phyloP scores from a whole-genome alignment of 352 stramenopile genomes.

The Pythium phragmitis region DNA sequence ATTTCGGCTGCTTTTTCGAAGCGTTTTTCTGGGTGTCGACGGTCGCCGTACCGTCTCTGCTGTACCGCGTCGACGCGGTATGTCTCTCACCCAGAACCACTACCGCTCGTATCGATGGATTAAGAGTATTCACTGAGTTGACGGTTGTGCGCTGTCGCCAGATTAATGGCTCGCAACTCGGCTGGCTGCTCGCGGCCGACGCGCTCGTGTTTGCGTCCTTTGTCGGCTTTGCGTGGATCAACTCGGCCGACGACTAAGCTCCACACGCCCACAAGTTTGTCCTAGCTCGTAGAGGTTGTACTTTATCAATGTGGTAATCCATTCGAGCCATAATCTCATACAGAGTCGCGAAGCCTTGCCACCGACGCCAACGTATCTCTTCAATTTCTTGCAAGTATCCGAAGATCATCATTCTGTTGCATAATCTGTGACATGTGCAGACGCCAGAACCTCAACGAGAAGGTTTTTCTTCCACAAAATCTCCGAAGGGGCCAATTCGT shows the following conservation, averaged over 20 bases:
- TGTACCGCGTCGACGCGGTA: slow-evolving; percentile 67
- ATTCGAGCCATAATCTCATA: too few relatives aligned
- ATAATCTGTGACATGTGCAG: slow-evolving; percentile 14
- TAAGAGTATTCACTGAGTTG: too few relatives aligned
- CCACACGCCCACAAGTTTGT: too few relatives aligned
- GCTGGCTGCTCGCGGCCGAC: slow-evolving; percentile 61
- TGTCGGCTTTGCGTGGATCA: slow-evolving; percentile 48
- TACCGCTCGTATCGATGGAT: too few relatives aligned
- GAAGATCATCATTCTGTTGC: too few relatives aligned
- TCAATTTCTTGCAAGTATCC: too few relatives aligned
- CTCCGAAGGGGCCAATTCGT: too few relatives aligned
- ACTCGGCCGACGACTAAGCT: slow-evolving; percentile 21
- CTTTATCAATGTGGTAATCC: too few relatives aligned
- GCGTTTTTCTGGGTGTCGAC: slow-evolving; percentile 66
- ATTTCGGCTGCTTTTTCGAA: slow-evolving; percentile 76
- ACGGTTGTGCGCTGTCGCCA: slow-evolving; percentile 11
- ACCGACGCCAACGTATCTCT: too few relatives aligned
- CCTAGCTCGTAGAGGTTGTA: too few relatives aligned
- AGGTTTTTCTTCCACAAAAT: slow-evolving; percentile 12
- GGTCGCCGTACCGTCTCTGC: slow-evolving; percentile 58
- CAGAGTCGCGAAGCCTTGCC: too few relatives aligned
- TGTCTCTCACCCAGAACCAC: slow-evolving; percentile 9
- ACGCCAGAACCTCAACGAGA: neutral
- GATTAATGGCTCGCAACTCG: slow-evolving; percentile 60
- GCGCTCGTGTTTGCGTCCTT: slow-evolving; percentile 62